Evolutionary conservation across 495 filamentous ascomycete species (phyloP).

Genomic region (Aspergillus sclerotiicarbonarius): DNA sequence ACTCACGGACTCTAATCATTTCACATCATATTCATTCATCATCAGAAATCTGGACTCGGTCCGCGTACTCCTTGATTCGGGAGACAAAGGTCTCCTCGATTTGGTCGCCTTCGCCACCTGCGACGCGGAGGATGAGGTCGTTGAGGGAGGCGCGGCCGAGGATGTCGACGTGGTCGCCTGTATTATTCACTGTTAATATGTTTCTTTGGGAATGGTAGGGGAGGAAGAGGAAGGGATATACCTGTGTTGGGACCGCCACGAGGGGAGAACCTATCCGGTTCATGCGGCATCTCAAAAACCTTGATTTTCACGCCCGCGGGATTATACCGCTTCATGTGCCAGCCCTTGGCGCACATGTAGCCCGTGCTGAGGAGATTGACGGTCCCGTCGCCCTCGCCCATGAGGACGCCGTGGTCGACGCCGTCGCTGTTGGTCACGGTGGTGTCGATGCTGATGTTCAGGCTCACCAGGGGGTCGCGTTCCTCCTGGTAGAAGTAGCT

Average conservation of each 20-base stretch:
- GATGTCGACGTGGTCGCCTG: constrained; percentile 94
- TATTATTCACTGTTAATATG: constrained; percentile 7
- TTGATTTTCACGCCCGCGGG: constrained; percentile 78
- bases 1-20: background rate
- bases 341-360: constrained; percentile 96
- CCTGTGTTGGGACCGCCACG: constrained; percentile 92
- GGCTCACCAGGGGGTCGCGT: constrained; percentile 56
- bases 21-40: background rate
- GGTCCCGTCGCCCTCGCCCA: constrained; percentile 95
- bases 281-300: constrained; percentile 92
- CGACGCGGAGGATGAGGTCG: constrained; percentile 84
- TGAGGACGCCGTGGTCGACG: constrained; percentile 81
- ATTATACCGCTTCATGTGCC: constrained; percentile 89
- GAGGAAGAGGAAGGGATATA: constrained; percentile 22
- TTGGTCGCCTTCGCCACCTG: constrained; percentile 78
- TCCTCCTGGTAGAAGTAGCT: constrained; percentile 87
- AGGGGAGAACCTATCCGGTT: constrained; percentile 88
- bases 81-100: constrained; percentile 77
- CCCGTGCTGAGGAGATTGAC: constrained; percentile 84
- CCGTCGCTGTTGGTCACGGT: constrained; percentile 61
- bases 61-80: constrained; percentile 76
- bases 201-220: background rate
- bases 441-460: constrained; percentile 92
- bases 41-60: constrained; percentile 64
- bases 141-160: constrained; percentile 85